Percentiles rank a stretch among this genome's conserved stretches.
Evolutionary conservation across 2,329 filamentous ascomycete species (phyloP).

Genomic region (Alternaria conjuncta): DNA sequence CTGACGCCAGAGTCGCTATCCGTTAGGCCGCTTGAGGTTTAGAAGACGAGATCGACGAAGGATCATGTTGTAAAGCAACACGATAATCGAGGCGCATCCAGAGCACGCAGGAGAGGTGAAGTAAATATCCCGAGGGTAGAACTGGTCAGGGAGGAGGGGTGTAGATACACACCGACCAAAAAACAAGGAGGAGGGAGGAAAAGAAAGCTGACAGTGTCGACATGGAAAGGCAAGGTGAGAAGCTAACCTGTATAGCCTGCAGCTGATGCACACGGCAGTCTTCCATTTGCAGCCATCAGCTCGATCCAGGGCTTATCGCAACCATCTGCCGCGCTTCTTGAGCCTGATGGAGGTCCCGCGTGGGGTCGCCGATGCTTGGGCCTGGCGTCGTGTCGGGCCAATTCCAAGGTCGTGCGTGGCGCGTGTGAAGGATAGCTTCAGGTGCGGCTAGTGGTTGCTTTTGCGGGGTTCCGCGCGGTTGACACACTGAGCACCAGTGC

Average conservation of each 20-base stretch:
- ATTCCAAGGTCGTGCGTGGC: neutral
- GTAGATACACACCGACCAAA: neutral
- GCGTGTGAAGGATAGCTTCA: neutral
- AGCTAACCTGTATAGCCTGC: slow-evolving; percentile 10
- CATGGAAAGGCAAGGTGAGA: neutral
- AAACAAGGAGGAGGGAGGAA: neutral
- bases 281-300: slow-evolving; percentile 1
- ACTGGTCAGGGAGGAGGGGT: neutral
- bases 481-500: neutral
- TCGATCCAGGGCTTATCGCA: slow-evolving; percentile 2
- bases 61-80: slow-evolving; percentile 27
- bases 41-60: slow-evolving; percentile 15
- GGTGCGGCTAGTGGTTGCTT: neutral
- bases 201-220: slow-evolving; percentile 5
- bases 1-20: slow-evolving; percentile 8
- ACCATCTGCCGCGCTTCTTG: neutral
- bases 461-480: neutral
- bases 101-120: neutral
- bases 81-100: slow-evolving; percentile 3
- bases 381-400: neutral
- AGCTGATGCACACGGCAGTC: slow-evolving; percentile 11
- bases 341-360: slow-evolving; percentile 6
- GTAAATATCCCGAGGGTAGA: neutral
- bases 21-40: slow-evolving; percentile 21
- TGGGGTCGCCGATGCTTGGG: slow-evolving; percentile 2